Percentiles rank a stretch among this genome's conserved stretches.
These are phyloP conservation scores for Podila horticola DNA, from an alignment of 192 early-diverging fungal species.

Conservation along the genomic window DNA sequence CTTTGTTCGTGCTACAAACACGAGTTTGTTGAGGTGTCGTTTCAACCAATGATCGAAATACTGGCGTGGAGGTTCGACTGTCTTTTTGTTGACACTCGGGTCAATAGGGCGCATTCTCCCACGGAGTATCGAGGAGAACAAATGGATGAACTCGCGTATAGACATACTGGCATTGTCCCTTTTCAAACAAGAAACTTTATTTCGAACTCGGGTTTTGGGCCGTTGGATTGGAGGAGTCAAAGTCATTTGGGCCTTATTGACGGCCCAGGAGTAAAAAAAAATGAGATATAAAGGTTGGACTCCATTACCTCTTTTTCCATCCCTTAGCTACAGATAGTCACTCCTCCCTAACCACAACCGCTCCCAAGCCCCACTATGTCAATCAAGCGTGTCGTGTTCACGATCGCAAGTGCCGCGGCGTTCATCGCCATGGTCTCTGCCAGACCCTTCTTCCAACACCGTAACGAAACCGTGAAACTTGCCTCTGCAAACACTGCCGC, in stretches of 20 bases:
- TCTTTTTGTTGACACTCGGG: too few relatives aligned
- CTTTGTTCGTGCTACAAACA: conserved; percentile 4
- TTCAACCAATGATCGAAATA: not conserved
- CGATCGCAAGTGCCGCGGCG: conserved; percentile 1
- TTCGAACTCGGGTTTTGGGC: too few relatives aligned
- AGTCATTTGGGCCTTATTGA: too few relatives aligned
- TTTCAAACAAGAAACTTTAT: too few relatives aligned
- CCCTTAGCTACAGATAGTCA: not conserved
- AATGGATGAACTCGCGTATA: not conserved
- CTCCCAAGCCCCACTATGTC: not conserved
- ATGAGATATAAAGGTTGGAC: not conserved
- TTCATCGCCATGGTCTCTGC: conserved; percentile 6
- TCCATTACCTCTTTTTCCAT: not conserved
- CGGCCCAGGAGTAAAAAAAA: too few relatives aligned
- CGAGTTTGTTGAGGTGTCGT: not conserved
- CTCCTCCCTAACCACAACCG: not conserved
- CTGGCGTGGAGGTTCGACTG: not conserved
- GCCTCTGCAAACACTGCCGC: not conserved
- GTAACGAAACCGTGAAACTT: not conserved
- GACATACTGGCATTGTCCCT: too few relatives aligned
- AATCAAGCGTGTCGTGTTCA: conserved; percentile 1
- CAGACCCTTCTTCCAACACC: not conserved
- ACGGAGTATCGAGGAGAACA: conserved; percentile 2
- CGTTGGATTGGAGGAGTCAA: not conserved
- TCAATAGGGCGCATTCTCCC: not conserved